Percentiles rank a stretch among this genome's conserved stretches.
Evolutionary conservation across 2,329 filamentous ascomycete species (phyloP).

Genomic region (Cyphellophora europaea): DNA sequence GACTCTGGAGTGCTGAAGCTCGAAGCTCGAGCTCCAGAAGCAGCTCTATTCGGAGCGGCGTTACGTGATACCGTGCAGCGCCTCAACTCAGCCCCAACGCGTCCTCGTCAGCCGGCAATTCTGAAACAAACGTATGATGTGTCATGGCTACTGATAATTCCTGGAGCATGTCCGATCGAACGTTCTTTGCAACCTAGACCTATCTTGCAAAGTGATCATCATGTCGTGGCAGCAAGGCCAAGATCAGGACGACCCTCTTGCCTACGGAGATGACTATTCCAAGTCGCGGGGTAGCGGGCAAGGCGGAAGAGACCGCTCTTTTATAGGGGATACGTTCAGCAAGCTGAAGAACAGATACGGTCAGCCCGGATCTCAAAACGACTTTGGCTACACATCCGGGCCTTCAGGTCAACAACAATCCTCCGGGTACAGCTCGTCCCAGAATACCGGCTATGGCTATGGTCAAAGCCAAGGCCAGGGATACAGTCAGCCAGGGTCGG

Average conservation of each 20-base stretch:
- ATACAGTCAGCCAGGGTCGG: slow-evolving; percentile 6
- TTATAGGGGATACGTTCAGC: slow-evolving; percentile 43
- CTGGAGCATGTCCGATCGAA: too few relatives aligned
- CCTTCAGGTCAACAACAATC: slow-evolving; percentile 2
- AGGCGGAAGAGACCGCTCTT: slow-evolving; percentile 36
- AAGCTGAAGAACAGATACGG: slow-evolving; percentile 33
- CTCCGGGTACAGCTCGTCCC: background rate
- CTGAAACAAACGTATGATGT: too few relatives aligned
- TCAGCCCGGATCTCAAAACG: background rate
- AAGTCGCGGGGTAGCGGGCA: slow-evolving; percentile 23
- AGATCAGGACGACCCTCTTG: slow-evolving; percentile 41
- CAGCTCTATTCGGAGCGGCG: too few relatives aligned
- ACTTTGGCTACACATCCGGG: slow-evolving; percentile 1
- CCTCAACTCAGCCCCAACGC: too few relatives aligned
- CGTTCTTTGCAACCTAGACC: too few relatives aligned
- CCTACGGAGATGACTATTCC: slow-evolving; percentile 44
- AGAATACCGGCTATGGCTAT: slow-evolving; percentile 1
- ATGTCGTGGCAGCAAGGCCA: slow-evolving; percentile 12
- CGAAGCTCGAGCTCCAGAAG: too few relatives aligned
- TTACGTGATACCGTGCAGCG: too few relatives aligned
- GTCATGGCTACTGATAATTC: too few relatives aligned
- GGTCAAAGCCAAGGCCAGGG: slow-evolving; percentile 2
- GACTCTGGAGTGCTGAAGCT: too few relatives aligned
- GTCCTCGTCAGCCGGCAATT: too few relatives aligned
- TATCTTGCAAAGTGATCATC: too few relatives aligned